Conservation (phyloP, 345 rosid genomes). For the Syzygium aromaticum region DNA sequence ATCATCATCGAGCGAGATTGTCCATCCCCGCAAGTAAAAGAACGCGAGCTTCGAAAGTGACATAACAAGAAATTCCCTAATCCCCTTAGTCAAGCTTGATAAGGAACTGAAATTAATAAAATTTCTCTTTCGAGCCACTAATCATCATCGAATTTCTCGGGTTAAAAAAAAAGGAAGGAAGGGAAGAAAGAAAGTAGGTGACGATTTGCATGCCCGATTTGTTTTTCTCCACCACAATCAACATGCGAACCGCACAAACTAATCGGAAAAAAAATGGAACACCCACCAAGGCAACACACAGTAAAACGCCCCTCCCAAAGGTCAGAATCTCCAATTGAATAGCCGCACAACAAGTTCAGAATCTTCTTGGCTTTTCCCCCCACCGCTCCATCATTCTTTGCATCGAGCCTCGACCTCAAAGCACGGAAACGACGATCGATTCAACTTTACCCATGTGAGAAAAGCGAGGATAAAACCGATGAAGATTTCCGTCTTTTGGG, state of each 20-base stretch:
- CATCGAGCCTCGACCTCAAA: neutral
- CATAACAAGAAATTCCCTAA: neutral
- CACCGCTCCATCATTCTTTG: neutral
- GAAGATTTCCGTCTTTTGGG: neutral
- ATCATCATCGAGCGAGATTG: neutral
- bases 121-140: neutral
- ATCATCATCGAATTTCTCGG: neutral
- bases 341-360: neutral
- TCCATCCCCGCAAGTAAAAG: neutral
- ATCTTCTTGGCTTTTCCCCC: neutral
- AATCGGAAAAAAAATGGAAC: neutral
- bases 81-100: neutral
- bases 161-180: neutral
- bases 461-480: neutral
- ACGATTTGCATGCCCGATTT: neutral
- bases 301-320: neutral
- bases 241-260: neutral
- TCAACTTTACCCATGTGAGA: neutral
- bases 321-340: neutral
- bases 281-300: neutral
- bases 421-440: neutral
- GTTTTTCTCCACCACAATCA: neutral
- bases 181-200: neutral
- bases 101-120: neutral
- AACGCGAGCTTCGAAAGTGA: neutral